phyloP scores from a whole-genome alignment of 1,284 basidiomycete genomes.

The Fomitopsis schrenkii region DNA sequence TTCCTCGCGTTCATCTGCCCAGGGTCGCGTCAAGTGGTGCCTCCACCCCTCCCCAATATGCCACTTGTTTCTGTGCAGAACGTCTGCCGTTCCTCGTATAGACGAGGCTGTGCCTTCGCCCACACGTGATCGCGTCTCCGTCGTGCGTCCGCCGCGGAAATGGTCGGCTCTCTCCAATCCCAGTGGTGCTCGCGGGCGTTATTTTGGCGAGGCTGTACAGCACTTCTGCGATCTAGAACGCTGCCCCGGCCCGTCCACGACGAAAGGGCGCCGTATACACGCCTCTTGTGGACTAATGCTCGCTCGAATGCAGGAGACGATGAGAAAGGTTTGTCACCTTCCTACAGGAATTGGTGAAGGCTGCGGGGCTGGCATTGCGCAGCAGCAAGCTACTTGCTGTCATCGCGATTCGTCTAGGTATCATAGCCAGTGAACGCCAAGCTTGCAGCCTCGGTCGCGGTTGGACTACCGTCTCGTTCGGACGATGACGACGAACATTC shows the following conservation, averaged over 20 bases:
- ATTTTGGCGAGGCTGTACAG: background rate
- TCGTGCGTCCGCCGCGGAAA: background rate
- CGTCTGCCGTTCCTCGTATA: background rate
- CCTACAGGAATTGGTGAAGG: background rate
- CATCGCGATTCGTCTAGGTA: background rate
- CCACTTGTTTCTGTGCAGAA: background rate
- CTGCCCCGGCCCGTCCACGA: background rate
- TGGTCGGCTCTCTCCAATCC: background rate
- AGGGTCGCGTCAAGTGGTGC: background rate
- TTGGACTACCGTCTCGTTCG: background rate
- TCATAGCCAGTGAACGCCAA: background rate
- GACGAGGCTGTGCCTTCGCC: conserved; percentile 3
- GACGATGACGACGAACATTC: background rate
- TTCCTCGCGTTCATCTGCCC: background rate
- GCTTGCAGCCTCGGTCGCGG: too few species aligned
- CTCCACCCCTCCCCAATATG: background rate
- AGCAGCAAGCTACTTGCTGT: background rate
- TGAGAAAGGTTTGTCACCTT: background rate
- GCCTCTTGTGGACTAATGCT: background rate
- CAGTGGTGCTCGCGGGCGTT: background rate
- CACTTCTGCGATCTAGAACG: background rate
- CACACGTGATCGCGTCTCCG: background rate
- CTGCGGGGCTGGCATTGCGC: background rate
- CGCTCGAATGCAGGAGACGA: background rate
- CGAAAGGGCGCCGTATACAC: background rate